Base-by-base conservation (phyloP, 768 basidiomycete genomes). In the Lyophyllum atratum region DNA sequence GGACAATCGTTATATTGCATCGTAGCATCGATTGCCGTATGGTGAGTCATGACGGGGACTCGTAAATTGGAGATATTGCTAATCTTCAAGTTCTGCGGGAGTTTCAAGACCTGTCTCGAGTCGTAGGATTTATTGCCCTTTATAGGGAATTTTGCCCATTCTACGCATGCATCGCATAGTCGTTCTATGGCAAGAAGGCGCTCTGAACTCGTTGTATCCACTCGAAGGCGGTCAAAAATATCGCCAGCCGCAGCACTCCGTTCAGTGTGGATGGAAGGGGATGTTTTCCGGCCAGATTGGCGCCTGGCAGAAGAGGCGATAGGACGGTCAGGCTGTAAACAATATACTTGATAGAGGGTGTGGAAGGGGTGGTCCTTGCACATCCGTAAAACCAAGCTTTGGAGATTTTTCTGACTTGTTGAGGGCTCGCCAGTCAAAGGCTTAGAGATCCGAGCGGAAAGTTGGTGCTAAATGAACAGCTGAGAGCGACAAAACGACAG, bases 301-400 rank as follows among this genome's bases (percentile, higher is more conserved):
- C 86, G 76, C 58, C 80, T 74, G 5, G 58, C 37, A 43, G 58
- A 56, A 10, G 61, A 21, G 52, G 60, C 12, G 15, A 54, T 39
- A 14, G 56, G 61, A 55, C 61, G 62, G 59, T 63, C 73, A 10
- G 78, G 76, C 54, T 74, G 79, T 59, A 96, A 73, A 53, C 91
- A 92, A 69, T 87, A 92, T 2, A 98, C 83, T 62, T 95, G 93
- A 71, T 95, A 96, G 7, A 97, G 74, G 62, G 85, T 89, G 68
- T 99, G 97, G 73, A 93, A 98, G 0, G 96, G 95, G 67, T 99
- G 97, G 51, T 98, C 93, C 55, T 71, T 72, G 64, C 91, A 92
- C 81, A 99, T 90, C 22, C 85, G 81, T 4, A 89, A 54, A 22
- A 98, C 77, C 25, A 91, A 72, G 2, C 64, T 71, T 49, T 87